phyloP scores from a whole-genome alignment of 179 eudicot genomes.

The Spinacia oleracea region DNA sequence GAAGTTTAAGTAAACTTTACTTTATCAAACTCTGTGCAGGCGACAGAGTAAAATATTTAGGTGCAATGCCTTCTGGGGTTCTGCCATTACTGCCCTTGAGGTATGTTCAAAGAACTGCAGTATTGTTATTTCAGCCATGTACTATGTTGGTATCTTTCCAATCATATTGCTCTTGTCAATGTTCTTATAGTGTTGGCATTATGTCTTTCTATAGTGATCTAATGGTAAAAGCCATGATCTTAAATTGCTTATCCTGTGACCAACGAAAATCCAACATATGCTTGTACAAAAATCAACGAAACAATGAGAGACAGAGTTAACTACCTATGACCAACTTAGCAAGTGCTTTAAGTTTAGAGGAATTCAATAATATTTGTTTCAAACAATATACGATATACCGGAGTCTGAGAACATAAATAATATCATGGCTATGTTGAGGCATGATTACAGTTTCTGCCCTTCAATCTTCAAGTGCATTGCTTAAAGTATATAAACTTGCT shows the following conservation, averaged over 20 bases:
- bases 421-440: too few species aligned
- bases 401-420: too few species aligned
- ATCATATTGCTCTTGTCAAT: neutral
- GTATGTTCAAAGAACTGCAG: slow-evolving; percentile 31
- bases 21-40: slow-evolving; percentile 39
- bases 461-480: too few species aligned
- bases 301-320: too few species aligned
- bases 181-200: neutral
- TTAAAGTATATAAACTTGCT: too few species aligned
- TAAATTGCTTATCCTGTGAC: neutral
- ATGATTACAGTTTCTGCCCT: too few species aligned
- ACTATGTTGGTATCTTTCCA: neutral
- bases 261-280: too few species aligned
- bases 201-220: neutral
- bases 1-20: neutral
- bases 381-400: too few species aligned
- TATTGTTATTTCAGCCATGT: neutral
- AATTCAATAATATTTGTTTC: too few species aligned
- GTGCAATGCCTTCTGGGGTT: slow-evolving; percentile 49
- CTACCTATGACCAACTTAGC: too few species aligned
- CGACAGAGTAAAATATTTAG: slow-evolving; percentile 82
- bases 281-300: neutral
- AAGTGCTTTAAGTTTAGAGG: too few species aligned
- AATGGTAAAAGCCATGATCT: neutral
- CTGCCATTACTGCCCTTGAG: slow-evolving; percentile 47